phyloP scores from a whole-genome alignment of 164 flowering plant genomes.

The Vitis rupestris region DNA sequence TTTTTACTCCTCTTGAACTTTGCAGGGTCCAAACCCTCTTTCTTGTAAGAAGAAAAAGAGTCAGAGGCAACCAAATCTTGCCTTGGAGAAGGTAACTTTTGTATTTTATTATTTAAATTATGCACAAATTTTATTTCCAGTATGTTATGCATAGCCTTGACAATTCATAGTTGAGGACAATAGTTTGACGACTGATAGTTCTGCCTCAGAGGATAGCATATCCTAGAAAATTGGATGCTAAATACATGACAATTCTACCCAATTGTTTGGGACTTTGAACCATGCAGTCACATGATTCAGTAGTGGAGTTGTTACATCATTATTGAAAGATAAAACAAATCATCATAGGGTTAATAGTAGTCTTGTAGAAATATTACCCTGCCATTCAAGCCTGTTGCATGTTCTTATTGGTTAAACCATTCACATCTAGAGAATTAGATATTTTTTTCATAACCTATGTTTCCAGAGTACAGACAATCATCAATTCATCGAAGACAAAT shows the following conservation, averaged over 20 bases:
- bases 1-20: neutral
- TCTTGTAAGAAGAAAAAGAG: conserved; percentile 81
- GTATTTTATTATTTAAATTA: neutral
- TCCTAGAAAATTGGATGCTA: neutral
- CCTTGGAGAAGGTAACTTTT: conserved; percentile 35
- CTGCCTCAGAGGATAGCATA: neutral
- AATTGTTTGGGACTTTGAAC: neutral
- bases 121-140: neutral
- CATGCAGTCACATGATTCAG: neutral
- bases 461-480: too few relatives aligned
- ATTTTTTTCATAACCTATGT: too few relatives aligned
- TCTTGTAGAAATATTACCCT: neutral
- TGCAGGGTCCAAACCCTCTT: conserved; percentile 87
- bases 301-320: neutral
- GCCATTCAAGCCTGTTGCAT: neutral
- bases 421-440: too few relatives aligned
- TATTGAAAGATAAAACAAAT: neutral
- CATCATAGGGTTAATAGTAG: neutral
- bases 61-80: conserved; percentile 18
- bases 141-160: neutral
- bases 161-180: neutral
- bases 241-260: neutral
- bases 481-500: too few relatives aligned
- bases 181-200: neutral
- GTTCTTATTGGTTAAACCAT: too few relatives aligned